Percentiles rank a stretch among this genome's conserved stretches.
phyloP scores from a whole-genome alignment of 345 rosid species.

The Populus nigra region DNA sequence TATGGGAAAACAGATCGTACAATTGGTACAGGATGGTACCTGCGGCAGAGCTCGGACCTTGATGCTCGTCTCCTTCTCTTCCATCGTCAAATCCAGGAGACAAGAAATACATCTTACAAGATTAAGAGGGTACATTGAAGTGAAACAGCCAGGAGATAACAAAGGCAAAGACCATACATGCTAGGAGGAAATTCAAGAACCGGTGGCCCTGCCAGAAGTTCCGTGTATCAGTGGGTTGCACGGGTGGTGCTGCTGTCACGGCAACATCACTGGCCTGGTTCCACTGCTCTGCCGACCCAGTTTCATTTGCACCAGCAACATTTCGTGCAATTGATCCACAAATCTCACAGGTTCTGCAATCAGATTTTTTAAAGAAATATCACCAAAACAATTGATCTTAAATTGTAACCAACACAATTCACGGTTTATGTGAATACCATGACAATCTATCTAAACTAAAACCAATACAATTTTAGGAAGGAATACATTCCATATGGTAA shows the following conservation, averaged over 20 bases:
- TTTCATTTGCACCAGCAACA: slow-evolving; percentile 53
- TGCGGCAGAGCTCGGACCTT: not conserved
- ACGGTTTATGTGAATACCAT: not conserved
- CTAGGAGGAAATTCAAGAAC: slow-evolving; percentile 81
- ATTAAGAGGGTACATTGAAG: slow-evolving; percentile 68
- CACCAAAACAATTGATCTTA: not conserved
- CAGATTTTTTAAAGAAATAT: not conserved
- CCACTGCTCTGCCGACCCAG: slow-evolving; percentile 43
- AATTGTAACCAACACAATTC: not conserved
- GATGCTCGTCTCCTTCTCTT: not conserved
- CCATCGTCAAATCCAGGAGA: not conserved
- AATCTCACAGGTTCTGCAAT: slow-evolving; percentile 85
- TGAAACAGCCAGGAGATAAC: slow-evolving; percentile 95
- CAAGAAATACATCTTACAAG: not conserved
- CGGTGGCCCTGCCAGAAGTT: slow-evolving; percentile 82
- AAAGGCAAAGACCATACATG: slow-evolving; percentile 91
- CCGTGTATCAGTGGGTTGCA: slow-evolving; percentile 38
- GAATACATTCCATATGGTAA: not conserved
- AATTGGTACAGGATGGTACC: slow-evolving; percentile 6
- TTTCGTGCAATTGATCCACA: slow-evolving; percentile 78
- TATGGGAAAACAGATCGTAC: not conserved
- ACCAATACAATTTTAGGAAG: not conserved
- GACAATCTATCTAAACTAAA: not conserved
- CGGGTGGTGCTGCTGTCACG: slow-evolving; percentile 28
- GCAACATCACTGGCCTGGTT: slow-evolving; percentile 40